Conservation (phyloP, 345 rosid genomes). For the Geranium brycei region DNA sequence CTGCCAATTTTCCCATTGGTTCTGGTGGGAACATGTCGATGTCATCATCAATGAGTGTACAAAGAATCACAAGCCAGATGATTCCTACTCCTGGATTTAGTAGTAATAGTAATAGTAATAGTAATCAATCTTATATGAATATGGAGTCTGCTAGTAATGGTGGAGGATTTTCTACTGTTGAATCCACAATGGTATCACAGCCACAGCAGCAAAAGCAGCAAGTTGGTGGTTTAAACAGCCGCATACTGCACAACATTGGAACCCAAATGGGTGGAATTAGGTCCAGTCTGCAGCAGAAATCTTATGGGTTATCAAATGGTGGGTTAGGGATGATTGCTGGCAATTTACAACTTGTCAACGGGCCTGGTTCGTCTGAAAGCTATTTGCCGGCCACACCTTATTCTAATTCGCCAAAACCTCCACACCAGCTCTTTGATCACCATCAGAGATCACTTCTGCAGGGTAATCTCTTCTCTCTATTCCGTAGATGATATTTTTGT, state of each 20-base stretch:
- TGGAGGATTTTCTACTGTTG: conserved; percentile 59
- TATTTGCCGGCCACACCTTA: conserved; percentile 33
- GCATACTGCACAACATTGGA: conserved; percentile 53
- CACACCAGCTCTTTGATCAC: conserved; percentile 54
- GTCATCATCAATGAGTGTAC: conserved; percentile 37
- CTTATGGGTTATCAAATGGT: conserved; percentile 51
- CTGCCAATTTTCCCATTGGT: conserved; percentile 47
- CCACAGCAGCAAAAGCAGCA: conserved; percentile 61
- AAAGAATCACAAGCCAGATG: conserved; percentile 66
- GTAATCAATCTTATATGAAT: conserved; percentile 46
- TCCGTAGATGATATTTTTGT: background rate
- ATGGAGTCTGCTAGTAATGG: conserved; percentile 49
- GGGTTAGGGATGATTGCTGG: conserved; percentile 50
- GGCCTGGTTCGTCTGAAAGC: conserved; percentile 44
- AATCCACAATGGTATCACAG: conserved; percentile 44
- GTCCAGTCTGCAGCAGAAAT: conserved; percentile 59
- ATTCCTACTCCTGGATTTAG: conserved; percentile 91
- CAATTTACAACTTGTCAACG: conserved; percentile 37
- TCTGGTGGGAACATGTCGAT: conserved; percentile 52
- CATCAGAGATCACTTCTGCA: conserved; percentile 52
- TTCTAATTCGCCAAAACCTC: conserved; percentile 44
- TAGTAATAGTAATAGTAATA: conserved; percentile 24
- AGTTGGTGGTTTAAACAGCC: conserved; percentile 51
- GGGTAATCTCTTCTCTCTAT: conserved; percentile 24
- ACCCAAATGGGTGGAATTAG: conserved; percentile 54